Conservation (phyloP, 331 rosid species). For the Quercus lobata region DNA sequence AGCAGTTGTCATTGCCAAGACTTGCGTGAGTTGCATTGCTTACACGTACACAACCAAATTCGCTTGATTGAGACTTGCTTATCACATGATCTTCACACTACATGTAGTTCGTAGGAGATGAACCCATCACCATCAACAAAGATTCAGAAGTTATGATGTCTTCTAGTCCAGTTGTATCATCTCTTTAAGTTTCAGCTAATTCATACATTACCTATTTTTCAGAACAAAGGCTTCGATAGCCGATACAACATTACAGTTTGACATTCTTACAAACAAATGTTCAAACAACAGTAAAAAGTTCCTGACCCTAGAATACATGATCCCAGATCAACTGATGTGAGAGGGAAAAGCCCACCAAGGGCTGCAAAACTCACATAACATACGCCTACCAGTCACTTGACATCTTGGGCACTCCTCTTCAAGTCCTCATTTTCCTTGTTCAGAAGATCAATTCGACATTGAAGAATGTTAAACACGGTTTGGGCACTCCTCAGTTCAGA, state of each 20-base stretch:
- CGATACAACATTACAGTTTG: constrained; percentile 17
- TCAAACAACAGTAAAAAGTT: constrained; percentile 16
- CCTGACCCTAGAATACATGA: constrained; percentile 28
- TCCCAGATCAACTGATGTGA: constrained; percentile 8
- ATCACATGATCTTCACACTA: too few relatives aligned
- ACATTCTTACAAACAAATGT: background rate
- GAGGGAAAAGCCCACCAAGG: constrained; percentile 23
- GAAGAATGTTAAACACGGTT: constrained; percentile 79
- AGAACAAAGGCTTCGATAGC: constrained; percentile 16
- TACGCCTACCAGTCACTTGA: constrained; percentile 13
- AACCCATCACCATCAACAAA: too few relatives aligned
- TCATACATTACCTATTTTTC: constrained; percentile 10
- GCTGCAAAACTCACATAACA: constrained; percentile 23
- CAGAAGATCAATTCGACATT: constrained; percentile 58
- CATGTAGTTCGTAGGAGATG: too few relatives aligned
- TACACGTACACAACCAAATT: too few relatives aligned
- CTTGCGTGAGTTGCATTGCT: too few relatives aligned
- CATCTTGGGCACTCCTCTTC: constrained; percentile 32
- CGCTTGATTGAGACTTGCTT: too few relatives aligned
- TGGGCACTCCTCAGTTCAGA: constrained; percentile 79
- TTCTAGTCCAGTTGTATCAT: too few relatives aligned
- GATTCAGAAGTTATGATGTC: too few relatives aligned
- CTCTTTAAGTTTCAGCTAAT: too few relatives aligned
- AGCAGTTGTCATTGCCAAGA: too few relatives aligned
- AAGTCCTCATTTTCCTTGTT: constrained; percentile 65